Evolutionary conservation across 1,284 basidiomycete genomes (phyloP), one percentile per base, ranked within the genome.

Genomic region (Cryptococcus wingfieldii): DNA sequence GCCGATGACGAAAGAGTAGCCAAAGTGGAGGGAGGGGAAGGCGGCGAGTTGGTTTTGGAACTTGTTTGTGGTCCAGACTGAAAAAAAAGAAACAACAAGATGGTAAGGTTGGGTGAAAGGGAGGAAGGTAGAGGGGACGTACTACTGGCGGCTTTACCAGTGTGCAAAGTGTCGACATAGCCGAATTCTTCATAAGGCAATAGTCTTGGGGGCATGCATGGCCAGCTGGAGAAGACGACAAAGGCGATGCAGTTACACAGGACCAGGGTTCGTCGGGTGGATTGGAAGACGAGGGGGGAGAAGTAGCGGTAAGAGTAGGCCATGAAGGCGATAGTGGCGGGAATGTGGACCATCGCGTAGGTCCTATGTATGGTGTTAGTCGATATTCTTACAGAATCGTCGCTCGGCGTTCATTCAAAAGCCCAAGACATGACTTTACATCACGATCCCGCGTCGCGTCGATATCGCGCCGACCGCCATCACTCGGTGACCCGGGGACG

Each of bases 291-390:
- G 23, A 56, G 55, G 9, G 71, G 62, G 9, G 62, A 62, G 48
- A 73, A 72, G 42, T 65, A 63, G 45, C 56, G 56, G 51, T 71
- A 76, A 14, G 69, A 67, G 53, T 73, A 75, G 19, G 56, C 71
- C 56, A 76, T 68, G 63, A 72, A 76, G 37, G 65, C 61, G 56
- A 76, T 75, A 5, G 73, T 76, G 3, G 73, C 74, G 18, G 74
- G 74, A 43, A 76, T 75, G 55, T 75, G 73, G 27, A 76, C 71
- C 70, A 74, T 74, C 18, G 74, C 70, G 62, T 76, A 76, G 27
- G 72, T 71, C 55, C 70, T 70, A 51, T 12, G 45, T 18, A 31
- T 47, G 19, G 25, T 14, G 45, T 47, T 10, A 14, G 27, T n/a
- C 42, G 42, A 19, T 7, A 13, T 4, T 42, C 39, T 23, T 23